Conservation (phyloP, 2,329 filamentous ascomycete genomes). For the Tolypocladium pustulatum region DNA sequence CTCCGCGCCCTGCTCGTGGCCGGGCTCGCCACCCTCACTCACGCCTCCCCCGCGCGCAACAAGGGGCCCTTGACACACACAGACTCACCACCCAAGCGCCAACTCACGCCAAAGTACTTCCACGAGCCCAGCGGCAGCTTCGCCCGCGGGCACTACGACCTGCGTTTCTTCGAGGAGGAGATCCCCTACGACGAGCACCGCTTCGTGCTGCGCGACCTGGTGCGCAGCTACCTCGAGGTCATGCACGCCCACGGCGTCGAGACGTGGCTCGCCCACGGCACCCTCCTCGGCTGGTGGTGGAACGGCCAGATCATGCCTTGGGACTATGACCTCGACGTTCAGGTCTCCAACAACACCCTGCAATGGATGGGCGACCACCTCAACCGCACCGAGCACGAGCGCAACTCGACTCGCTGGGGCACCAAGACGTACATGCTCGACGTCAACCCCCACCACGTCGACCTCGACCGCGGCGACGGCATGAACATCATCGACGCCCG, state of each 20-base stretch:
- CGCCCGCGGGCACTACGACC: conserved; percentile 62
- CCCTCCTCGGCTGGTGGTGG: conserved; percentile 84
- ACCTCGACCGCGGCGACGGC: conserved; percentile 53
- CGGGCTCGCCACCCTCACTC: neutral
- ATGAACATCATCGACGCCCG: conserved; percentile 74
- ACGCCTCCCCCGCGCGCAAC: neutral
- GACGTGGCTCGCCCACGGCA: conserved; percentile 82
- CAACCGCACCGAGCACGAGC: conserved; percentile 59
- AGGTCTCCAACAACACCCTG: conserved; percentile 60
- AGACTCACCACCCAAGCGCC: too few species aligned
- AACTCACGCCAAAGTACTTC: conserved; percentile 46
- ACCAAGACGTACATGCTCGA: conserved; percentile 58
- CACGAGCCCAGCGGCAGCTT: conserved; percentile 51
- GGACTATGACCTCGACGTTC: conserved; percentile 79
- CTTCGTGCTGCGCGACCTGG: conserved; percentile 56
- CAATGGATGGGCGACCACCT: conserved; percentile 51
- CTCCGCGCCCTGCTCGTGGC: neutral
- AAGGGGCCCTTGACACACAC: too few species aligned
- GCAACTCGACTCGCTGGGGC: conserved; percentile 29
- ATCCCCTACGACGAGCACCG: conserved; percentile 57
- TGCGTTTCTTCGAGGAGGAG: conserved; percentile 53
- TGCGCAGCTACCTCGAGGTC: conserved; percentile 62
- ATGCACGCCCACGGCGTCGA: conserved; percentile 56
- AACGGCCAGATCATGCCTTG: conserved; percentile 68
- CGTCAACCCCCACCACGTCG: conserved; percentile 59